A percentile compares a stretch with the other conserved stretches of the same genome.
phyloP scores from a whole-genome alignment of 345 rosid genomes.

The Heritiera littoralis region DNA sequence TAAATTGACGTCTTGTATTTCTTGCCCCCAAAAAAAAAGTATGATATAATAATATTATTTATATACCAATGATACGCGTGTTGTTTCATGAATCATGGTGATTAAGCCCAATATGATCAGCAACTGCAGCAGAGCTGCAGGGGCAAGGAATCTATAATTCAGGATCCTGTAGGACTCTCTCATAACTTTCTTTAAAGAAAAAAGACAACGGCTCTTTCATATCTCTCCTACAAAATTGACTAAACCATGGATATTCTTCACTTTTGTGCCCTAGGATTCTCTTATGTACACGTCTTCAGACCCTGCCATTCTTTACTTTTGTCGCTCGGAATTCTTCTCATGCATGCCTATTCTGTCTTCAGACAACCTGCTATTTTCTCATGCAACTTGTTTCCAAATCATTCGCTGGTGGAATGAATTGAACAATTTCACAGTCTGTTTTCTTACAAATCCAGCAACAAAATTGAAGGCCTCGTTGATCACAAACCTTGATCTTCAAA shows the following conservation, averaged over 20 bases:
- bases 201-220: not conserved
- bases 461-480: not conserved
- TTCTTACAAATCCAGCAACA: not conserved
- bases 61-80: not conserved
- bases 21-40: too few relatives aligned
- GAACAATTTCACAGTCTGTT: not conserved
- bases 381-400: not conserved
- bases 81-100: not conserved
- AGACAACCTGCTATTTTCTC: not conserved
- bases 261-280: slow-evolving; percentile 23
- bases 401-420: not conserved
- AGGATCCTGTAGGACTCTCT: not conserved
- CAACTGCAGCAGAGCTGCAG: not conserved
- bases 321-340: not conserved
- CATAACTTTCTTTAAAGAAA: not conserved
- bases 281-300: slow-evolving; percentile 14
- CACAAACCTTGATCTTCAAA: not conserved
- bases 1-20: too few relatives aligned
- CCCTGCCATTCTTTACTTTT: not conserved
- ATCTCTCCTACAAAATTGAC: slow-evolving; percentile 19
- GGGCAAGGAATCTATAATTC: not conserved
- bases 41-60: too few relatives aligned
- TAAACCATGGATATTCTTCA: slow-evolving; percentile 9
- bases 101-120: not conserved
- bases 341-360: not conserved